These are phyloP conservation scores for Graphium sp. DNA, from an alignment of 2,329 filamentous ascomycete genomes.

Conservation along the genomic window DNA sequence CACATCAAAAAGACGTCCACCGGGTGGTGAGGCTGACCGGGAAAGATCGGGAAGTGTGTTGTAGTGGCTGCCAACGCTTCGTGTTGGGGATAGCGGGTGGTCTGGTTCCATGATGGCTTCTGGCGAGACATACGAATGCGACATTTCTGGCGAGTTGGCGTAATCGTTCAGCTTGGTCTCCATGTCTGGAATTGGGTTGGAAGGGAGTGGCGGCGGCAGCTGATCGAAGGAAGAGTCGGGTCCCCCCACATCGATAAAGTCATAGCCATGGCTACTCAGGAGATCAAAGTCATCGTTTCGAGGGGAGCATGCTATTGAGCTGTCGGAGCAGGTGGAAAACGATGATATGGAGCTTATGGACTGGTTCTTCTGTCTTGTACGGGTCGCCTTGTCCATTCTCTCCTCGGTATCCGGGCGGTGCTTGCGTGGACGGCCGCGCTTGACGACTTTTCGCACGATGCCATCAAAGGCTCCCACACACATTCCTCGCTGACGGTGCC, in stretches of 20 bases:
- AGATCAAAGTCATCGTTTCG: slow-evolving; percentile 23
- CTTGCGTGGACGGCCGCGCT: slow-evolving; percentile 49
- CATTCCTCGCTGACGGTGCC: slow-evolving; percentile 90
- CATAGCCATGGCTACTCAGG: slow-evolving; percentile 22
- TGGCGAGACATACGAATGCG: slow-evolving; percentile 28
- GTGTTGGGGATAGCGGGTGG: slow-evolving; percentile 24
- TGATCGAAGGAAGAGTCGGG: slow-evolving; percentile 1
- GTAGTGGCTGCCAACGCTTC: slow-evolving; percentile 31
- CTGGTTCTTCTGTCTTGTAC: slow-evolving; percentile 38
- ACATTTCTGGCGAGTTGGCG: slow-evolving; percentile 10
- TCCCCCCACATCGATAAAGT: slow-evolving; percentile 26
- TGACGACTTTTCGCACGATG: slow-evolving; percentile 39
- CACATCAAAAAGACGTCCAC: slow-evolving; percentile 27
- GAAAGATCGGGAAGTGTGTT: slow-evolving; percentile 44
- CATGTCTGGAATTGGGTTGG: slow-evolving; percentile 13
- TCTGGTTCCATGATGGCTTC: slow-evolving; percentile 21
- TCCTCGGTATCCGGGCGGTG: slow-evolving; percentile 38
- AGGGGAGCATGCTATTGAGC: slow-evolving; percentile 36
- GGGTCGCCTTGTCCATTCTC: slow-evolving; percentile 33
- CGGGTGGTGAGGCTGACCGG: slow-evolving; percentile 40
- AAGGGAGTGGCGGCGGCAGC: slow-evolving; percentile 6
- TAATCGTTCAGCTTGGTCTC: background rate
- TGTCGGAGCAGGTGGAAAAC: slow-evolving; percentile 38
- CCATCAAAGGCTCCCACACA: slow-evolving; percentile 91
- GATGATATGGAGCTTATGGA: slow-evolving; percentile 32